A percentile compares a stretch with the other conserved stretches of the same genome.
phyloP scores from a whole-genome alignment of 805 yeast genomes.

The Ogataea corticis region DNA sequence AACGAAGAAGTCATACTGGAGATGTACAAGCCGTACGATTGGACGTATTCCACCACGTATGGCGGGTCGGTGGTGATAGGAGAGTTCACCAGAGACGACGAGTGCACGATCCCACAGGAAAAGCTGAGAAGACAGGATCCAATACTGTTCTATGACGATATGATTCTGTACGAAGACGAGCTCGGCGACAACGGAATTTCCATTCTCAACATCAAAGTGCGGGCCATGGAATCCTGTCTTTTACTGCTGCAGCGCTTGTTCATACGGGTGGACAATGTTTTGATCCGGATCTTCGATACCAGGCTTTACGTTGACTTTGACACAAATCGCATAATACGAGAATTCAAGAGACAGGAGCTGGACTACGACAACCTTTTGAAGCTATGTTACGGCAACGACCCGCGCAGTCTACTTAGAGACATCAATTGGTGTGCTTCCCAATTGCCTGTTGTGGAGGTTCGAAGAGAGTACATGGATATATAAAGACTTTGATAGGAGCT shows the following conservation, averaged over 20 bases:
- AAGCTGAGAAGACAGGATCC: conserved; percentile 74
- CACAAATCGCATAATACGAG: conserved; percentile 65
- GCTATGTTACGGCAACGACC: conserved; percentile 57
- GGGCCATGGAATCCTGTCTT: conserved; percentile 86
- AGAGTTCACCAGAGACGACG: conserved; percentile 29
- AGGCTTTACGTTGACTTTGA: conserved; percentile 79
- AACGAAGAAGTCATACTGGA: conserved; percentile 45
- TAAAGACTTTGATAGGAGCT: background rate
- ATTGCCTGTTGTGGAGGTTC: conserved; percentile 25
- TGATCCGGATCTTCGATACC: conserved; percentile 81
- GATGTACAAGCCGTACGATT: conserved; percentile 83
- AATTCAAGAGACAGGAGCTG: conserved; percentile 70
- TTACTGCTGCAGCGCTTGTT: conserved; percentile 75
- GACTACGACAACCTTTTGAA: conserved; percentile 47
- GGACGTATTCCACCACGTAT: conserved; percentile 91
- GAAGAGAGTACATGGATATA: conserved; percentile 26
- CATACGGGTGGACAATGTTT: conserved; percentile 85
- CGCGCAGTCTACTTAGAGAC: conserved; percentile 71
- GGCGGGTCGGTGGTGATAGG: conserved; percentile 51
- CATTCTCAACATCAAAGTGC: conserved; percentile 68
- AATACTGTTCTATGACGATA: conserved; percentile 84
- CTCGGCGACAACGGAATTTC: conserved; percentile 95
- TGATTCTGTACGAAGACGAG: conserved; percentile 90
- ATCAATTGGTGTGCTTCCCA: conserved; percentile 76
- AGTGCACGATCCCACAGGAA: conserved; percentile 59